These are phyloP conservation scores for Xerocomellus dryophilus DNA, from an alignment of 768 basidiomycete genomes.

Conservation along the genomic window DNA sequence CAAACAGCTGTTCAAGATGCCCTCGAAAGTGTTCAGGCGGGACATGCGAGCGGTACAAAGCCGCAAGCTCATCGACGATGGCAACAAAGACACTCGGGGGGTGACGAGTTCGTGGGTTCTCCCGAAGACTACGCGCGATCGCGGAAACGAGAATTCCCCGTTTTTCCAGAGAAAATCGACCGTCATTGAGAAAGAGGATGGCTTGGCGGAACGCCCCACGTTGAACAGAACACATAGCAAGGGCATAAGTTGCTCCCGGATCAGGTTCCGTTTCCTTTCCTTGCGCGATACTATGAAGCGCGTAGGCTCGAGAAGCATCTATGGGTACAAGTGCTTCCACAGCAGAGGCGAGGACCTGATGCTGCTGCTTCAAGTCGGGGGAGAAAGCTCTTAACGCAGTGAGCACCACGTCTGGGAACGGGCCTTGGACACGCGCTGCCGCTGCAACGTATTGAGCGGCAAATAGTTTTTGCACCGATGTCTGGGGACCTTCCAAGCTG, in stretches of 20 bases:
- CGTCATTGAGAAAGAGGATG: conserved; percentile 34
- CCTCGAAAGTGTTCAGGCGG: conserved; percentile 42
- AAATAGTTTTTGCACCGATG: conserved; percentile 8
- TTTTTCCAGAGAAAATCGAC: conserved; percentile 30
- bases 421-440: conserved; percentile 28
- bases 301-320: conserved; percentile 33
- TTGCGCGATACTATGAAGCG: conserved; percentile 35
- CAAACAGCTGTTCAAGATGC: conserved; percentile 44
- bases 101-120: conserved; percentile 31
- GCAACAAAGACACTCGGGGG: conserved; percentile 29
- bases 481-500: conserved; percentile 16
- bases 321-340: conserved; percentile 21
- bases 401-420: conserved; percentile 31
- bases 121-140: conserved; percentile 39
- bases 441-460: conserved; percentile 25
- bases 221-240: conserved; percentile 33
- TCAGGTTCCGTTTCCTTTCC: conserved; percentile 24
- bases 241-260: conserved; percentile 17
- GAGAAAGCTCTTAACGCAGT: conserved; percentile 26
- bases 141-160: conserved; percentile 38
- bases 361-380: conserved; percentile 24
- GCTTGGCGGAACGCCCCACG: conserved; percentile 28
- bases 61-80: conserved; percentile 36
- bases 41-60: conserved; percentile 34
- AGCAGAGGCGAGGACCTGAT: conserved; percentile 24